These are phyloP conservation scores for Eutypella sp. DNA, from an alignment of 2,329 filamentous ascomycete species.

Conservation along the genomic window DNA sequence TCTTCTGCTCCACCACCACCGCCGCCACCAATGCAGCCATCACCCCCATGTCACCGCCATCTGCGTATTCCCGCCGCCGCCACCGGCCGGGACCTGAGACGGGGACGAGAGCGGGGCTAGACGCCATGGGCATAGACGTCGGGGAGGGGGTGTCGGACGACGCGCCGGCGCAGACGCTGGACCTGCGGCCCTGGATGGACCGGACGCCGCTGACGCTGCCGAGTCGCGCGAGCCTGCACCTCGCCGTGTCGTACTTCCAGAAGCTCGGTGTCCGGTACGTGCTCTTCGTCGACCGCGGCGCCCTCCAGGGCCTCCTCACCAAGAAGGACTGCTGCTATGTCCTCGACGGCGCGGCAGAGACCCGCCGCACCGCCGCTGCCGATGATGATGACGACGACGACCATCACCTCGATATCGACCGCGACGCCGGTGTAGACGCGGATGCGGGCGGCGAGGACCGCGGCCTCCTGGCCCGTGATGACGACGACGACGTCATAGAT, in stretches of 20 bases:
- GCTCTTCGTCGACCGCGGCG: conserved; percentile 77
- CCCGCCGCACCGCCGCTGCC: conserved; percentile 32
- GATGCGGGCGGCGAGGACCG: no score
- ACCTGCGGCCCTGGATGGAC: conserved; percentile 97
- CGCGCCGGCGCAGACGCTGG: conserved; percentile 46
- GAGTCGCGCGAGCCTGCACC: conserved; percentile 67
- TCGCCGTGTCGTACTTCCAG: conserved; percentile 92
- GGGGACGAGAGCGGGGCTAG: no score
- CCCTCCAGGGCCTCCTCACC: conserved; percentile 78
- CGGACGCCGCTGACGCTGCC: conserved; percentile 92
- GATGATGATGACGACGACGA: conserved; percentile 20
- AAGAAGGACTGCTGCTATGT: conserved; percentile 98
- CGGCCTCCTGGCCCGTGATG: no score
- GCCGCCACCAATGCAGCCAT: conserved; percentile 69
- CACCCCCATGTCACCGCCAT: no score
- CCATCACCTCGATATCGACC: no score
- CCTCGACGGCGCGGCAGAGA: conserved; percentile 70
- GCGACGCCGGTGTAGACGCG: no score
- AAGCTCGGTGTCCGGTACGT: conserved; percentile 89
- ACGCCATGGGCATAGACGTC: no score
- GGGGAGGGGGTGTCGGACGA: conserved; percentile 30
- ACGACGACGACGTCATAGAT: no score
- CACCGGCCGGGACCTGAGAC: no score
- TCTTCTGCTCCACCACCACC: conserved; percentile 79
- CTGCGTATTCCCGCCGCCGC: no score